These are phyloP conservation scores for Sclerotinia minor DNA, from an alignment of 2,329 filamentous ascomycete species.

Conservation along the genomic window DNA sequence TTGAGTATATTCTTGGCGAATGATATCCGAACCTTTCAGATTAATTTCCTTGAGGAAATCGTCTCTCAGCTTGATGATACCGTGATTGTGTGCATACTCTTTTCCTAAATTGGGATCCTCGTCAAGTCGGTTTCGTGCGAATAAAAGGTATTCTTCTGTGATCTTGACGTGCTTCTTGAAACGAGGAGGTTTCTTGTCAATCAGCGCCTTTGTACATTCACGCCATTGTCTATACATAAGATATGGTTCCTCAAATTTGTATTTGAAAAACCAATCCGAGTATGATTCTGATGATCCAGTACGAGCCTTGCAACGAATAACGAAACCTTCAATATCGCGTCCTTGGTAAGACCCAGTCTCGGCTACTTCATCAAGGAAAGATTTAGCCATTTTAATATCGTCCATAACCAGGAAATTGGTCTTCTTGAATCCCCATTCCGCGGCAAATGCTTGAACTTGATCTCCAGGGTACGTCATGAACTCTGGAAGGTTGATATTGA, in stretches of 20 bases:
- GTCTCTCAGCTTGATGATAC: conserved; percentile 87
- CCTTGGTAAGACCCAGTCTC: conserved; percentile 88
- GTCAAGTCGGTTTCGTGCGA: conserved; percentile 72
- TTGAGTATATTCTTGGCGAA: conserved; percentile 66
- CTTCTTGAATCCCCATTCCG: conserved; percentile 91
- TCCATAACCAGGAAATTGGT: conserved; percentile 77
- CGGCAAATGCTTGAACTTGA: conserved; percentile 86
- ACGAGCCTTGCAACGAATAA: conserved; percentile 79
- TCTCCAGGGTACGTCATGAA: conserved; percentile 84
- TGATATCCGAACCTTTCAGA: conserved; percentile 84
- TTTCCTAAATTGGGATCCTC: conserved; percentile 66
- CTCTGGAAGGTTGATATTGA: conserved; percentile 91
- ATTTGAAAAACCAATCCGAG: conserved; percentile 99
- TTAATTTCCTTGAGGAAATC: conserved; percentile 84
- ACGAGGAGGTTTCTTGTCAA: conserved; percentile 69
- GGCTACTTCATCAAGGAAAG: conserved; percentile 79
- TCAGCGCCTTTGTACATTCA: conserved; percentile 90
- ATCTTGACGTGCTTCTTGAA: conserved; percentile 86
- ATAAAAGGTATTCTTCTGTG: conserved; percentile 86
- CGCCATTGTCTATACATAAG: conserved; percentile 99
- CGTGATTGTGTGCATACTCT: conserved; percentile 82
- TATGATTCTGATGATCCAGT: conserved; percentile 56
- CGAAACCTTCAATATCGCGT: conserved; percentile 94
- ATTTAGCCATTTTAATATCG: conserved; percentile 70
- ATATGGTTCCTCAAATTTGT: conserved; percentile 99